Evolutionary conservation across 495 filamentous ascomycete genomes (phyloP).

Genomic region (Xylaria telfairii): DNA sequence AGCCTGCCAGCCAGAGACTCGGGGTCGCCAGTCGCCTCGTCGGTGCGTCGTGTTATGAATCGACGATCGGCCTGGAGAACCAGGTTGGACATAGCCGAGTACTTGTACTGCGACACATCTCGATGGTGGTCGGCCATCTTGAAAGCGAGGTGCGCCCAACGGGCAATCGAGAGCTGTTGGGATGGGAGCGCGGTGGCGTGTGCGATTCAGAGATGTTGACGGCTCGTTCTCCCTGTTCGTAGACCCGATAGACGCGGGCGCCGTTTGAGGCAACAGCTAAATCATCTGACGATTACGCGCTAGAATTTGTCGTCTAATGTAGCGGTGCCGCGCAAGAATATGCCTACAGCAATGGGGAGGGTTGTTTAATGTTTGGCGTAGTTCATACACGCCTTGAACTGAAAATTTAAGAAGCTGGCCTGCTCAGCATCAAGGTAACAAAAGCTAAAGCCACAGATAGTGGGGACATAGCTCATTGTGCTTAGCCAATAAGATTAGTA

Average conservation of each 20-base stretch:
- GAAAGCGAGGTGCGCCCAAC: conserved; percentile 34
- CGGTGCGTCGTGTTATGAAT: conserved; percentile 87
- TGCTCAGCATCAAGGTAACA: conserved; percentile 1
- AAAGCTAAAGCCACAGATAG: conserved; percentile 11
- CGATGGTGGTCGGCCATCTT: conserved; percentile 82
- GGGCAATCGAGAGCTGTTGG: background rate
- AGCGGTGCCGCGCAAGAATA: conserved; percentile 24
- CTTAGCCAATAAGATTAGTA: conserved; percentile 1
- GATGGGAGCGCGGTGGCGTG: background rate
- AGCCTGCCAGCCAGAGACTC: conserved; percentile 95
- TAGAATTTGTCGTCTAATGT: background rate
- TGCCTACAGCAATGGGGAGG: conserved; percentile 20
- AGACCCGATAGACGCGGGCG: conserved; percentile 37
- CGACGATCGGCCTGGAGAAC: conserved; percentile 98
- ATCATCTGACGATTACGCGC: conserved; percentile 37
- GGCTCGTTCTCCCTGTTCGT: conserved; percentile 37
- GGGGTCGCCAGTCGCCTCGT: conserved; percentile 96
- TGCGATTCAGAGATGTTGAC: conserved; percentile 33
- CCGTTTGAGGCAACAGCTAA: conserved; percentile 34
- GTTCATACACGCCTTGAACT: conserved; percentile 27
- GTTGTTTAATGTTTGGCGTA: conserved; percentile 16
- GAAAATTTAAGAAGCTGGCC: conserved; percentile 35
- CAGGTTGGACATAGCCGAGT: conserved; percentile 99
- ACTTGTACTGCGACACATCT: conserved; percentile 98
- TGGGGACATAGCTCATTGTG: background rate